These are phyloP conservation scores for Pseudomonodictys pantanalensis DNA, from an alignment of 495 filamentous ascomycete species.

Conservation along the genomic window DNA sequence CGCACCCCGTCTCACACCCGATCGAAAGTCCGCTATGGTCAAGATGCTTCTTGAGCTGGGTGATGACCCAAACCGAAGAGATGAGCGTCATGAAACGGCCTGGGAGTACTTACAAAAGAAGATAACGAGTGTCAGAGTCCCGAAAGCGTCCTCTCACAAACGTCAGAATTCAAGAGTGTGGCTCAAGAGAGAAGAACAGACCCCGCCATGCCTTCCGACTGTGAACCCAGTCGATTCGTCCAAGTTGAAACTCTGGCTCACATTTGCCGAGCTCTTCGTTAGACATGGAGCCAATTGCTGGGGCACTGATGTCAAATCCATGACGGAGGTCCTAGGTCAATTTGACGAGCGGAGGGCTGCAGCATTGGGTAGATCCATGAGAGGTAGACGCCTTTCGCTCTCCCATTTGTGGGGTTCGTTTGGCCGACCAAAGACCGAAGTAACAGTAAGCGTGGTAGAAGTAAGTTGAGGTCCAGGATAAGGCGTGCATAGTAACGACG, in stretches of 20 bases:
- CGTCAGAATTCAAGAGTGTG: neutral
- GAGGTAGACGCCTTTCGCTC: no score
- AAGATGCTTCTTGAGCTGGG: slow-evolving; percentile 1
- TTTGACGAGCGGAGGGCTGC: no score
- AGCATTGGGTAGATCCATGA: no score
- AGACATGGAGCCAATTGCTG: slow-evolving; percentile 3
- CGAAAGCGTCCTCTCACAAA: neutral
- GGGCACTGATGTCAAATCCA: slow-evolving; percentile 2
- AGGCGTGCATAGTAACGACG: no score
- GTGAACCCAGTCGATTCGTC: no score
- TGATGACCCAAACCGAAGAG: slow-evolving; percentile 4
- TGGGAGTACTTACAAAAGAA: neutral
- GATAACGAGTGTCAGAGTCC: neutral
- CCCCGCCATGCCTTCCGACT: no score
- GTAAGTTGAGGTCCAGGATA: no score
- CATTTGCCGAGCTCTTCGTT: neutral
- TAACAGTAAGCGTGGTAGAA: no score
- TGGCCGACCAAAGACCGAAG: no score
- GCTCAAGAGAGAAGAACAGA: neutral
- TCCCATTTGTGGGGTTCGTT: no score
- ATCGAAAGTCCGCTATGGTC: neutral
- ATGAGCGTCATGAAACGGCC: neutral
- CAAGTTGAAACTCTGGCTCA: slow-evolving; percentile 2
- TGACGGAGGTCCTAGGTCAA: no score
- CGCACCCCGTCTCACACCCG: neutral